Percentiles rank a stretch among this genome's conserved stretches.
Evolutionary conservation across 441 rosid genomes (phyloP).

Genomic region (Gossypium gossypioides): DNA sequence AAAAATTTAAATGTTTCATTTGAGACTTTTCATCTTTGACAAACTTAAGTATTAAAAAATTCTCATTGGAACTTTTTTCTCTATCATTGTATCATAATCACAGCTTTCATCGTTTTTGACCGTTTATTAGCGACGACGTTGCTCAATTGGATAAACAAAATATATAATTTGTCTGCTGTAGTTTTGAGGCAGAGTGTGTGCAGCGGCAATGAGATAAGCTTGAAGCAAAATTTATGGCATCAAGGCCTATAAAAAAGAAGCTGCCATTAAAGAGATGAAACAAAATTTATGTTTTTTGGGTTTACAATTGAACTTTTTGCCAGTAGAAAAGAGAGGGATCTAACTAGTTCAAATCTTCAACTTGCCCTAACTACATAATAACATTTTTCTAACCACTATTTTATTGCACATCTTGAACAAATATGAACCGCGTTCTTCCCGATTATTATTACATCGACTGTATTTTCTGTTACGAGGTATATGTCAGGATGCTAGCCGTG

Average conservation of each 20-base stretch:
- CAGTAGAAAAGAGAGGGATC: constrained; percentile 12
- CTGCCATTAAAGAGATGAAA: not conserved
- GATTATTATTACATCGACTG: constrained; percentile 4
- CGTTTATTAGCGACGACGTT: too few species aligned
- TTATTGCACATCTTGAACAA: constrained; percentile 29
- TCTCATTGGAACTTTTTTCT: too few species aligned
- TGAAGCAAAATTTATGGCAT: not conserved
- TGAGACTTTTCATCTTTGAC: too few species aligned
- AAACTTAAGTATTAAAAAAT: too few species aligned
- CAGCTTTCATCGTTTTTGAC: too few species aligned
- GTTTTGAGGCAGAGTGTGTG: not conserved
- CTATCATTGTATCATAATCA: too few species aligned
- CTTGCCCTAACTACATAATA: constrained; percentile 9
- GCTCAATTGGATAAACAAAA: not conserved
- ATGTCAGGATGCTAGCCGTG: constrained; percentile 5
- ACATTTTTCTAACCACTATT: constrained; percentile 20
- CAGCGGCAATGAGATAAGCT: not conserved
- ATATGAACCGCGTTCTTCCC: constrained; percentile 3
- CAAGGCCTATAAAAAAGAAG: not conserved
- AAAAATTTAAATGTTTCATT: too few species aligned
- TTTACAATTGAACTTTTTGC: constrained; percentile 13
- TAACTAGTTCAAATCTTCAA: constrained; percentile 26
- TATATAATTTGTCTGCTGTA: not conserved
- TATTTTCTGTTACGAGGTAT: constrained; percentile 21
- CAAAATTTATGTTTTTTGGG: not conserved